Evolutionary conservation across 495 filamentous ascomycete species (phyloP), one percentile per base, ranked within the genome.

Genomic region (Cercophora newfieldiana): DNA sequence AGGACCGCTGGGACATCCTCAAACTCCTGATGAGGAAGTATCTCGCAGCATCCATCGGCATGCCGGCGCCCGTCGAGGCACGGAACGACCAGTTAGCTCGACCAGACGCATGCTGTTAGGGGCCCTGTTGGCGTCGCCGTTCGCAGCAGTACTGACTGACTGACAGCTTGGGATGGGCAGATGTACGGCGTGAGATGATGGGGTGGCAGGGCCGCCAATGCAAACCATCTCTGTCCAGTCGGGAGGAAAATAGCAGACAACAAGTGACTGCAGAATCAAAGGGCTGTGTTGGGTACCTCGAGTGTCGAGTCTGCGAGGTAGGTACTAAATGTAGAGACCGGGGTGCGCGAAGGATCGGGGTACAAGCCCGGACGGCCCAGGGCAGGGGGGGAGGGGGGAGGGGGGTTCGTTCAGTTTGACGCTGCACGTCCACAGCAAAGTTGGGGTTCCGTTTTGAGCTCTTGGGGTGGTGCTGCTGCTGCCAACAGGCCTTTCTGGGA

Each of bases 11-110:
- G 50, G 56, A 62, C 55, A 68, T 68, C 64, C 69, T n/a, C n/a
- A n/a, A n/a, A n/a, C n/a, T 55, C 72, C 72, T 28, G 44, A 72
- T 59, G 48, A 44, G 73, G 73, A 65, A 74, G 49, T 30, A 70
- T 75, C 57, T 67, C 37, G 56, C 62, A 47, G 55, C 67, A 28
- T 21, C 48, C 59, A 51, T 58, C 59, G 61, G 62, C 30, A 33
- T 12, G 30, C 12, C 30, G 30, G 30, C 30, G 30, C 30, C 30
- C 30, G 10, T 44, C 10, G 3, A 44, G 37, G 37, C 37, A 44
- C 37, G 37, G 37, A 44, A 44, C 37, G 37, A 16, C 37, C 12
- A 44, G 37, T 44, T 44, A 44, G 37, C 37, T 44, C 37, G 37
- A 44, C 37, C 12, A 14, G 37, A 44, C 37, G 37, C 37, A 14